phyloP scores from a whole-genome alignment of 108 stramenopile genomes.

The Skeletonema costatum region DNA sequence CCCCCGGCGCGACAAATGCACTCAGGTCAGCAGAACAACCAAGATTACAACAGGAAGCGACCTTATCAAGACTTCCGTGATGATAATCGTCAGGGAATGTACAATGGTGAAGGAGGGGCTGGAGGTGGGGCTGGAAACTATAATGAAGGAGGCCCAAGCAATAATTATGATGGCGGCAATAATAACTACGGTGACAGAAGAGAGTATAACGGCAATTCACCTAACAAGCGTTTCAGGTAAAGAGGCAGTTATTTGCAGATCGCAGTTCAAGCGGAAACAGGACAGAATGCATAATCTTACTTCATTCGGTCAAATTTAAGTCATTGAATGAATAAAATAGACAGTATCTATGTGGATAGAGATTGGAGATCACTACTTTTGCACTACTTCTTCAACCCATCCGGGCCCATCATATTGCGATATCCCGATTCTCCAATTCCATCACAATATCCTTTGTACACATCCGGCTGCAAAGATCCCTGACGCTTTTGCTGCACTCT shows the following conservation, averaged over 20 bases:
- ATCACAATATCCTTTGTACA: constrained; percentile 26
- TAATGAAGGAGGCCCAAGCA: constrained; percentile 10
- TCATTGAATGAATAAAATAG: constrained; percentile 16
- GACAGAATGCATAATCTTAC: constrained; percentile 19
- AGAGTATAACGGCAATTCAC: constrained; percentile 20
- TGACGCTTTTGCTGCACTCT: constrained; percentile 2
- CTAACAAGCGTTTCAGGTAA: constrained; percentile 1
- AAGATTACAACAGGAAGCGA: constrained; percentile 31
- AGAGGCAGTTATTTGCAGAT: neutral
- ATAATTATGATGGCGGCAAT: constrained; percentile 8
- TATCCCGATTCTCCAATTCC: constrained; percentile 6
- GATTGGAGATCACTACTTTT: neutral
- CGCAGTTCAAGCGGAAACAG: neutral
- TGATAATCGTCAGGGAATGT: constrained; percentile 9
- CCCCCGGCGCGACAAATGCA: constrained; percentile 13
- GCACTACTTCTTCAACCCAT: neutral
- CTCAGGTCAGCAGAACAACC: constrained; percentile 13
- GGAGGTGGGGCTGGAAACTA: constrained; percentile 1
- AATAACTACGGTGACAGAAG: constrained; percentile 39
- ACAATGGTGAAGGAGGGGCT: neutral
- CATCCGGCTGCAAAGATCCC: neutral
- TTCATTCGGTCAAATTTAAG: constrained; percentile 14
- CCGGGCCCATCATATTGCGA: constrained; percentile 11
- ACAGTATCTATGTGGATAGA: neutral
- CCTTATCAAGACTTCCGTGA: constrained; percentile 16